These are phyloP conservation scores for Phytophthora cryptogea DNA, from an alignment of 352 stramenopile genomes.

Conservation along the genomic window DNA sequence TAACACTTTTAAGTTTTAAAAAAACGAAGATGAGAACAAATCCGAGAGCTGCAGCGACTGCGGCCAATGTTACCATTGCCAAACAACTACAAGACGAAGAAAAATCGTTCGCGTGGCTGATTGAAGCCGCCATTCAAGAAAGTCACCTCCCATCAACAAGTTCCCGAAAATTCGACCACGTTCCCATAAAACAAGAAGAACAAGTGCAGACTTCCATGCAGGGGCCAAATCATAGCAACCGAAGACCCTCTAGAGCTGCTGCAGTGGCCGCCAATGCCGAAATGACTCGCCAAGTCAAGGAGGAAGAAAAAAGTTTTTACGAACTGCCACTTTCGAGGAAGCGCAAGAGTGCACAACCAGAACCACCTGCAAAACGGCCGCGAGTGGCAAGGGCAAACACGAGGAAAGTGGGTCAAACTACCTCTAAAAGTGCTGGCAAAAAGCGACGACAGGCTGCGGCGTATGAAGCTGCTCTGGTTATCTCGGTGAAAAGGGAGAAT, in stretches of 20 bases:
- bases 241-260: slow-evolving; percentile 23
- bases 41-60: slow-evolving; percentile 9
- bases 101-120: background rate
- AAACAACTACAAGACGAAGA: slow-evolving; percentile 14
- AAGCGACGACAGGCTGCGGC: slow-evolving; percentile 27
- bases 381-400: background rate
- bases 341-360: slow-evolving; percentile 2
- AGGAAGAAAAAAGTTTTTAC: slow-evolving; percentile 6
- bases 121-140: background rate
- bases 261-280: slow-evolving; percentile 18
- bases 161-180: background rate
- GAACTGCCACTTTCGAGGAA: slow-evolving; percentile 17
- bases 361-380: slow-evolving; percentile 9
- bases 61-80: slow-evolving; percentile 15
- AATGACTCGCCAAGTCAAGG: slow-evolving; percentile 20
- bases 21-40: slow-evolving; percentile 1
- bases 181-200: background rate
- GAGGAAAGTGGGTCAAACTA: slow-evolving; percentile 10
- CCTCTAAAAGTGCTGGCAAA: slow-evolving; percentile 17
- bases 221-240: background rate
- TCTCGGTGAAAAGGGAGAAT: slow-evolving; percentile 16
- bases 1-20: no score
- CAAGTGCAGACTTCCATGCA: background rate
- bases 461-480: slow-evolving; percentile 28
- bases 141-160: background rate